phyloP scores from a whole-genome alignment of 1,284 basidiomycete species.

The Melampsora larici-populina region DNA sequence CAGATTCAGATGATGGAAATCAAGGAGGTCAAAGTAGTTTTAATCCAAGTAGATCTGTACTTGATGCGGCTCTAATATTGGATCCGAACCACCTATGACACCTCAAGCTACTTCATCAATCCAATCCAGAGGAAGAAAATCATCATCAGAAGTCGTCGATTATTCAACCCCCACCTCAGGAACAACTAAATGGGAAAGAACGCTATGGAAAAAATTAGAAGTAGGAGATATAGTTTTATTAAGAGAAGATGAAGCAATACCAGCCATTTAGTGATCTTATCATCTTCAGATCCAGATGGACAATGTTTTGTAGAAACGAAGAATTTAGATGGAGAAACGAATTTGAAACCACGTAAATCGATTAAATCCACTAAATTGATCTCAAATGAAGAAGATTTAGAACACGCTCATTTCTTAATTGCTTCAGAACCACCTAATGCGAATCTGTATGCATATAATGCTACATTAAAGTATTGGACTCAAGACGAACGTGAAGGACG shows the following conservation, averaged over 20 bases:
- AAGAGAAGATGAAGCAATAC: slow-evolving; percentile 89
- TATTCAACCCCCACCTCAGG: slow-evolving; percentile 68
- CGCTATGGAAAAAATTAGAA: slow-evolving; percentile 97
- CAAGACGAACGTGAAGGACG: slow-evolving; percentile 48
- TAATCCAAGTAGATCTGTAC: slow-evolving; percentile 44
- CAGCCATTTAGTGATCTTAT: slow-evolving; percentile 86
- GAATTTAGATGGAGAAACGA: too few species aligned
- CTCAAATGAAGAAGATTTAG: slow-evolving; percentile 82
- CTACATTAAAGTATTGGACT: slow-evolving; percentile 68
- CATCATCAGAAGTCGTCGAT: slow-evolving; percentile 59
- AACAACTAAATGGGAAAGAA: slow-evolving; percentile 83
- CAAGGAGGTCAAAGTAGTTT: slow-evolving; percentile 47
- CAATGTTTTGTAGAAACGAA: slow-evolving; percentile 60
- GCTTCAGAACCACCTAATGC: slow-evolving; percentile 91
- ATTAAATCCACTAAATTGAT: slow-evolving; percentile 73
- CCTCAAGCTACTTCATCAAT: not conserved
- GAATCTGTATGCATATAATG: slow-evolving; percentile 87
- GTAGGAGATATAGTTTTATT: slow-evolving; percentile 90
- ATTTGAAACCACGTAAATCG: slow-evolving; percentile 80
- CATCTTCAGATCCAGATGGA: slow-evolving; percentile 59
- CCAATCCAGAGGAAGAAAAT: slow-evolving; percentile 29
- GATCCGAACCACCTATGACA: slow-evolving; percentile 63
- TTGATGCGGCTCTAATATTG: slow-evolving; percentile 56
- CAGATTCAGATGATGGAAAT: slow-evolving; percentile 44
- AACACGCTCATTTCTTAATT: slow-evolving; percentile 77